Evolutionary conservation across 176 grass and related monocot species (phyloP), one percentile per base, ranked within the genome.

Genomic region (Bonia amplexicaulis): DNA sequence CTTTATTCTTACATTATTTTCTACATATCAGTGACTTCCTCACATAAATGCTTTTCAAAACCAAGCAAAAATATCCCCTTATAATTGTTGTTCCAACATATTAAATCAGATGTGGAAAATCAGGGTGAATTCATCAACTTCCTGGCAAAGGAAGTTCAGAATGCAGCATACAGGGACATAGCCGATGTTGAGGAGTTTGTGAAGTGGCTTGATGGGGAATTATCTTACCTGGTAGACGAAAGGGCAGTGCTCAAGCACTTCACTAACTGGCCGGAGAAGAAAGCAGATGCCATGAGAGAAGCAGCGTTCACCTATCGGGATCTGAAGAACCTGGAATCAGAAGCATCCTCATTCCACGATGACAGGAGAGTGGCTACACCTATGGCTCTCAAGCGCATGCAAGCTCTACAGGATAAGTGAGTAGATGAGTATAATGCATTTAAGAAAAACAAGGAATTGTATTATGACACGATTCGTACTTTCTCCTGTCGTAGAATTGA

Each of bases 221-320:
- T 99, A 51, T 99, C 97, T 59, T 99, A 99, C 75, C 88, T 99
- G 49, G 92, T 96, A 59, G 97, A 99, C n/a, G 97, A 99, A 86
- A 89, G 97, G 81, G 96, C 96, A 79, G 96, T 99, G 69, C 91
- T 99, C 74, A 99, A 96, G 82, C 96, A 99, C 79, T 99, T 99
- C 57, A 83, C 96, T 63, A 86, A 85, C 72, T 99, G 96, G 97
- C 97, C 97, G 26, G 97, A 99, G 88, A 87, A 85, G 83, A 99
- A 99, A 90, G 92, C 97, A 69, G 93, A 99, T 77, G 91, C 97
- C 76, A 99, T 99, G 97, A 96, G 97, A 91, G 93, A 99, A 85
- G 97, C 97, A 26, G 97, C 91, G 47, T 96, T 88, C 82, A 91
- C 69, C 73, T 99, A 91, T 54, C 81, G 93, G 74, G 93, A 99